Conservation (phyloP, 306 rosid genomes). For the Pueraria montana region DNA sequence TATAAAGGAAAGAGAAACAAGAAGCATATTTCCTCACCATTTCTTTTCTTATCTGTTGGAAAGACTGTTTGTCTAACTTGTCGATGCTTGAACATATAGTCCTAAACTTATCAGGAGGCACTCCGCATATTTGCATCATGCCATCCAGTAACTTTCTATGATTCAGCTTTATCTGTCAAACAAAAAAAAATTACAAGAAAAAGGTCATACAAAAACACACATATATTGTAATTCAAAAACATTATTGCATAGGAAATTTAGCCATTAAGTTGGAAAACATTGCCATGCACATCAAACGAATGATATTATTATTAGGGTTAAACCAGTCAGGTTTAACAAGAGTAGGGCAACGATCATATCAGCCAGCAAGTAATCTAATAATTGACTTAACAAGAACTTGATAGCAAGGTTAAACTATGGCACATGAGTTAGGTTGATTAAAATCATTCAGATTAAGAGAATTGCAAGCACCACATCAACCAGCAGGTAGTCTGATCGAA, state of each 20-base stretch:
- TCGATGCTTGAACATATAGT: constrained; percentile 94
- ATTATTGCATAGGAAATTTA: constrained; percentile 16
- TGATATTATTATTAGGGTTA: constrained; percentile 6
- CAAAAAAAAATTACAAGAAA: constrained; percentile 32
- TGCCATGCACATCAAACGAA: constrained; percentile 26
- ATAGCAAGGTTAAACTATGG: too few species aligned
- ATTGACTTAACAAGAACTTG: background rate
- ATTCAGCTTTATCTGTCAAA: constrained; percentile 79
- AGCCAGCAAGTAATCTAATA: background rate
- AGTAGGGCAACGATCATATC: background rate
- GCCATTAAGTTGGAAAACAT: background rate
- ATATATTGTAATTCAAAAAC: background rate
- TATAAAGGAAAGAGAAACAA: constrained; percentile 23
- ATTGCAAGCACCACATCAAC: too few species aligned
- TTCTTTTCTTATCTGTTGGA: constrained; percentile 82
- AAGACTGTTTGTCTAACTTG: constrained; percentile 90
- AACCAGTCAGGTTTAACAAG: constrained; percentile 5
- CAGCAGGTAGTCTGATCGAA: too few species aligned
- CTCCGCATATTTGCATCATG: constrained; percentile 93
- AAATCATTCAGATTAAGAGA: too few species aligned
- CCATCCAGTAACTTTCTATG: constrained; percentile 89
- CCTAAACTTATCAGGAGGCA: constrained; percentile 90
- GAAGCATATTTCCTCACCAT: constrained; percentile 67
- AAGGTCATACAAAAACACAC: background rate
- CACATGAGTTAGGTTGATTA: too few species aligned